phyloP scores from a whole-genome alignment of 768 basidiomycete species.

The Agaricus sinodeliciosus region DNA sequence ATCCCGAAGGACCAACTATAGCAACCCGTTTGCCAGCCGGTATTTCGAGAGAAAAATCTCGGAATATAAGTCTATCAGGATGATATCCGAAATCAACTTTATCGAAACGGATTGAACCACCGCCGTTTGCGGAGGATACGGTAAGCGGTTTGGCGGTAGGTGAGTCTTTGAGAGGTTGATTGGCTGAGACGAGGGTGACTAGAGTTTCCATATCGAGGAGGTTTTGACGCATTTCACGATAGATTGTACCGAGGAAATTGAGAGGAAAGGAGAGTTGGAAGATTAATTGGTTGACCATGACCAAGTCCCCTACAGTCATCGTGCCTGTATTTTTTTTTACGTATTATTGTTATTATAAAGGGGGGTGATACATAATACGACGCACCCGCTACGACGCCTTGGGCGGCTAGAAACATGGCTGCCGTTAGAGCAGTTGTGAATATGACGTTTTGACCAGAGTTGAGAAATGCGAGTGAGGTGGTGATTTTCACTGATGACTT shows the following conservation, averaged over 20 bases:
- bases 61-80: conserved; percentile 88
- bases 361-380: no score
- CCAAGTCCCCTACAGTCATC: conserved; percentile 97
- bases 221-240: conserved; percentile 94
- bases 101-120: conserved; percentile 84
- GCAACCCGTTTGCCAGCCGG: conserved; percentile 95
- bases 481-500: conserved; percentile 92
- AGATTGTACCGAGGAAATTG: conserved; percentile 96
- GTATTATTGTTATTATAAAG: no score
- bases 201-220: conserved; percentile 95
- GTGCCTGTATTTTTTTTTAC: no score
- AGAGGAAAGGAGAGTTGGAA: conserved; percentile 96
- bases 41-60: no score
- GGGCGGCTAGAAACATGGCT: conserved; percentile 95
- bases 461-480: conserved; percentile 87
- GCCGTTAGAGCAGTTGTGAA: conserved; percentile 90
- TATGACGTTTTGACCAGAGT: conserved; percentile 95
- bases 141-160: conserved; percentile 59
- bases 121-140: conserved; percentile 30
- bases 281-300: conserved; percentile 98
- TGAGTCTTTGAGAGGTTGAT: conserved; percentile 64
- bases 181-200: conserved; percentile 82
- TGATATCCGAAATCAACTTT: conserved; percentile 92
- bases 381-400: conserved; percentile 86
- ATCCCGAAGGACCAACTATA: conserved; percentile 94